A percentile compares a stretch with the other conserved stretches of the same genome.
Evolutionary conservation across 495 filamentous ascomycete genomes (phyloP).

Genomic region (Neurospora intermedia): DNA sequence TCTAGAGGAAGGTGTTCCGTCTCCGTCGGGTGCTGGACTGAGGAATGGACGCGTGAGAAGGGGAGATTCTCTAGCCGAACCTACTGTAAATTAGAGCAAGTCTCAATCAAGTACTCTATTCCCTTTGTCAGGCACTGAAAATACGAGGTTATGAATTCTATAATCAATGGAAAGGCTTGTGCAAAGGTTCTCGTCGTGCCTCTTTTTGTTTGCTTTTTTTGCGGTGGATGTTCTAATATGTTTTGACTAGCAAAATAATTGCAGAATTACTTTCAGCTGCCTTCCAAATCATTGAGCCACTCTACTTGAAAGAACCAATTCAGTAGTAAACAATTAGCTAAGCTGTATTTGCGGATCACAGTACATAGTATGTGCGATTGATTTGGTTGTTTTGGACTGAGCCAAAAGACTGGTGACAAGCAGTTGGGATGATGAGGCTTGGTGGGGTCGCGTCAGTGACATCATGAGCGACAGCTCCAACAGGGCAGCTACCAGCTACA

Average conservation of each 20-base stretch:
- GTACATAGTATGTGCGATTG: neutral
- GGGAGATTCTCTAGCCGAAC: constrained; percentile 29
- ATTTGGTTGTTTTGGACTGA: neutral
- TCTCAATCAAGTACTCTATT: constrained; percentile 42
- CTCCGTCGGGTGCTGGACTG: constrained; percentile 30
- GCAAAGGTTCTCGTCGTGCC: neutral
- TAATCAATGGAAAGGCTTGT: neutral
- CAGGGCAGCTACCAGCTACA: neutral
- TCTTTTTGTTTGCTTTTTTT: neutral
- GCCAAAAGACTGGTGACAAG: neutral
- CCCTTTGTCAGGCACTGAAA: constrained; percentile 26
- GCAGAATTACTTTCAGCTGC: neutral
- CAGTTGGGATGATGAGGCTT: neutral
- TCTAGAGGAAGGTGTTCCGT: constrained; percentile 30
- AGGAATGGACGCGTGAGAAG: constrained; percentile 26
- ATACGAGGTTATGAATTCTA: neutral
- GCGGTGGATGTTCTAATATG: neutral
- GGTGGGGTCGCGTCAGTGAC: constrained; percentile 1
- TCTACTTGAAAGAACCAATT: neutral
- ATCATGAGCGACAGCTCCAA: constrained; percentile 3
- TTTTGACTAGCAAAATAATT: neutral
- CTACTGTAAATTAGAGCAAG: constrained; percentile 39
- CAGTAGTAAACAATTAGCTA: neutral
- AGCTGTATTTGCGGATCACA: neutral
- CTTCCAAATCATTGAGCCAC: neutral